Percentiles rank a stretch among this genome's conserved stretches.
These are phyloP conservation scores for Craterostigma plantagineum DNA, from an alignment of 257 asterid genomes.

Conservation along the genomic window DNA sequence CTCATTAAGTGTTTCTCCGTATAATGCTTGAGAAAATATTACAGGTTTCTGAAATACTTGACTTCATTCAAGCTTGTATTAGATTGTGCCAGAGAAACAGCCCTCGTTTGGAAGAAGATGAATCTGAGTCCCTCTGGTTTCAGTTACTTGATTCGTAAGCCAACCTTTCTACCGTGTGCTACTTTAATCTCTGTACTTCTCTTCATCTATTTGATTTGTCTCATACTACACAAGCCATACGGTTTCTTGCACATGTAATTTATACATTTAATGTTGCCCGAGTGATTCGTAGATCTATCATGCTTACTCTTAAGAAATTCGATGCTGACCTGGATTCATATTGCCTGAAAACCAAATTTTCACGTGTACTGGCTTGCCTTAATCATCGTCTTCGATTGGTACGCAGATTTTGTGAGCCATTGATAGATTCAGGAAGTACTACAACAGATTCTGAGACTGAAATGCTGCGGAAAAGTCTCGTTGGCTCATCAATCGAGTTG, in stretches of 20 bases:
- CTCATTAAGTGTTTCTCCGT: slow-evolving; percentile 6
- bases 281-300: too few species aligned
- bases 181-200: slow-evolving; percentile 11
- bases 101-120: slow-evolving; percentile 69
- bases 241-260: neutral
- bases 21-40: slow-evolving; percentile 13
- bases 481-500: slow-evolving; percentile 15
- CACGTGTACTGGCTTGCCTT: neutral
- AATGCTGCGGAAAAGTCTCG: slow-evolving; percentile 12
- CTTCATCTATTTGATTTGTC: neutral
- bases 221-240: neutral
- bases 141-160: slow-evolving; percentile 87
- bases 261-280: too few species aligned
- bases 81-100: slow-evolving; percentile 91
- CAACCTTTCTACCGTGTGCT: slow-evolving; percentile 7
- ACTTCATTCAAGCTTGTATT: slow-evolving; percentile 50
- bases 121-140: slow-evolving; percentile 93
- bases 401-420: slow-evolving; percentile 70
- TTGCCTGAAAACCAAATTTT: neutral
- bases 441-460: slow-evolving; percentile 17
- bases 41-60: slow-evolving; percentile 76
- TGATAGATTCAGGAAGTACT: slow-evolving; percentile 33
- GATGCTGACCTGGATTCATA: too few species aligned
- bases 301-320: too few species aligned
- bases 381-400: slow-evolving; percentile 6